These are phyloP conservation scores for Colletotrichum siamense DNA, from an alignment of 2,329 filamentous ascomycete species.

Conservation along the genomic window DNA sequence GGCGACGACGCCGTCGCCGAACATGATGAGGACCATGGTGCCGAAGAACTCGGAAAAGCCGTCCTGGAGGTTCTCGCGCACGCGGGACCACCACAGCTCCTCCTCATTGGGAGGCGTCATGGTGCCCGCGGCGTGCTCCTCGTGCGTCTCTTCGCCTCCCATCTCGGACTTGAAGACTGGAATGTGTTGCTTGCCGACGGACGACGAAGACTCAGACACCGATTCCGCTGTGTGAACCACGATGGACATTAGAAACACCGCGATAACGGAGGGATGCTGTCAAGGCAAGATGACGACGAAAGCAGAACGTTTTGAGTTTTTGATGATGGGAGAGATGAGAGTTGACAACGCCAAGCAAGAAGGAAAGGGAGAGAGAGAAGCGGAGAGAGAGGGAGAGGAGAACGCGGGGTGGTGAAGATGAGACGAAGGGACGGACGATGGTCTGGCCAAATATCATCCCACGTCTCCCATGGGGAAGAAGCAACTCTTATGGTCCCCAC, in stretches of 20 bases:
- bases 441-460: constrained; percentile 12
- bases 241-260: constrained; percentile 32
- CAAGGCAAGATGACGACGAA: not conserved
- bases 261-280: not conserved
- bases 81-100: constrained; percentile 52
- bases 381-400: not conserved
- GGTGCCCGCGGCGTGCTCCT: constrained; percentile 20
- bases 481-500: constrained; percentile 23
- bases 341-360: not conserved
- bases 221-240: constrained; percentile 30
- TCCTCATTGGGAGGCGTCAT: constrained; percentile 26
- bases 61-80: constrained; percentile 58
- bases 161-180: constrained; percentile 36
- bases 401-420: constrained; percentile 4
- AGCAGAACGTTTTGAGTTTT: not conserved
- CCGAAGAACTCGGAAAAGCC: constrained; percentile 72
- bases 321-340: not conserved
- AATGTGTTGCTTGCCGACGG: constrained; percentile 33
- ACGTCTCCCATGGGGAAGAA: constrained; percentile 21
- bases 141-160: constrained; percentile 27
- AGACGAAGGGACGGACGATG: not conserved
- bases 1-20: constrained; percentile 74
- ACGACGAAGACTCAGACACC: constrained; percentile 37
- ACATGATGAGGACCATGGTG: constrained; percentile 71
- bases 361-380: not conserved